Percentiles rank a stretch among this genome's conserved stretches.
Evolutionary conservation across 768 basidiomycete genomes (phyloP).

Genomic region (Suillus luteus): DNA sequence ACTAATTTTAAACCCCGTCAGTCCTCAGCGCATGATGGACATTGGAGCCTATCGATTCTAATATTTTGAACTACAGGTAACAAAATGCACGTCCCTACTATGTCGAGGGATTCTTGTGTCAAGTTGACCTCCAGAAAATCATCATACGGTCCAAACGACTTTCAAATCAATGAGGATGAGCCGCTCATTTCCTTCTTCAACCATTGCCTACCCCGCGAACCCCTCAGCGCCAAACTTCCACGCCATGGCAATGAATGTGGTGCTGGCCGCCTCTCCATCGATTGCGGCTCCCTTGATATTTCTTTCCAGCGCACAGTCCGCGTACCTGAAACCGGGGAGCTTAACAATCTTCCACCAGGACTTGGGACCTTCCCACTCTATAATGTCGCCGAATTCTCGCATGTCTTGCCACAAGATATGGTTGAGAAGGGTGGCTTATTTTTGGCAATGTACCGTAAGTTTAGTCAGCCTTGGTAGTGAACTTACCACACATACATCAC

Average conservation of each 20-base stretch:
- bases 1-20: neutral
- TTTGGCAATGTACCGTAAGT: slow-evolving; percentile 21
- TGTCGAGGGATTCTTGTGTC: neutral
- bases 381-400: slow-evolving; percentile 19
- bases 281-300: neutral
- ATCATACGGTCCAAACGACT: neutral
- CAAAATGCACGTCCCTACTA: neutral
- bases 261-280: neutral
- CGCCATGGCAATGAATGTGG: too few relatives aligned
- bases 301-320: slow-evolving; percentile 3
- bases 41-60: neutral
- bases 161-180: slow-evolving; percentile 2
- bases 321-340: neutral
- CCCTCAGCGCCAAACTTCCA: slow-evolving; percentile 3
- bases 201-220: neutral
- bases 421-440: slow-evolving; percentile 28
- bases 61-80: neutral
- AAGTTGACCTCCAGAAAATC: neutral
- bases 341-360: slow-evolving; percentile 4
- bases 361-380: slow-evolving; percentile 12
- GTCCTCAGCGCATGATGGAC: neutral
- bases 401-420: slow-evolving; percentile 22
- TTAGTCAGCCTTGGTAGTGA: neutral
- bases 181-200: neutral
- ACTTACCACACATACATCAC: slow-evolving; percentile 11